Conservation (phyloP, 148 eudicot genomes). For the Heliosperma pusillum region DNA sequence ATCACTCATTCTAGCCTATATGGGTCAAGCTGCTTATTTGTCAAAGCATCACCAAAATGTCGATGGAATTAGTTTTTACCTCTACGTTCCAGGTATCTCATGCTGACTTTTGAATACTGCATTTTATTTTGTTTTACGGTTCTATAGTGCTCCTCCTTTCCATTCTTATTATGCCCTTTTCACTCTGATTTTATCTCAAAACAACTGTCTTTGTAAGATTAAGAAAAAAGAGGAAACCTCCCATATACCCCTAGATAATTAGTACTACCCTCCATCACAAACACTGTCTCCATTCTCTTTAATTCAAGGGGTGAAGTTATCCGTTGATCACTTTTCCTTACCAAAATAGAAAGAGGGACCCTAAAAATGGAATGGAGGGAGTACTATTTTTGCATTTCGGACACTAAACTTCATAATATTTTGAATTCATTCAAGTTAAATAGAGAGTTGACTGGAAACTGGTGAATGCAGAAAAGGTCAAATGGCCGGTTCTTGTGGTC, state of each 20-base stretch:
- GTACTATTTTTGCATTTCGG: not conserved
- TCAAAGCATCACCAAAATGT: constrained; percentile 69
- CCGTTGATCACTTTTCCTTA: no score
- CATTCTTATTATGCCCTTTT: no score
- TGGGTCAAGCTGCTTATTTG: constrained; percentile 94
- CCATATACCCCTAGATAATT: no score
- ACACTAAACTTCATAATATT: constrained; percentile 2
- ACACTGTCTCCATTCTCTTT: no score
- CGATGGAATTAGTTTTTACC: constrained; percentile 66
- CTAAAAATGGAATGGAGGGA: no score
- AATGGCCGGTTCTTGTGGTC: constrained; percentile 70
- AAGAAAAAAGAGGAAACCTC: no score
- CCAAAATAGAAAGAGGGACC: no score
- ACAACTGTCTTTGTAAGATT: no score
- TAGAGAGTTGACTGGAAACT: constrained; percentile 8
- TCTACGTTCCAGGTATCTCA: constrained; percentile 76
- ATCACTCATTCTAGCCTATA: constrained; percentile 72
- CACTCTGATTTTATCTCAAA: no score
- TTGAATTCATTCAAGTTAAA: not conserved
- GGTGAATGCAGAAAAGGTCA: constrained; percentile 49
- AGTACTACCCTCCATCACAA: no score
- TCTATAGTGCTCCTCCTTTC: not conserved
- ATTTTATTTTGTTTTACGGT: not conserved
- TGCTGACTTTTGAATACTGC: not conserved
- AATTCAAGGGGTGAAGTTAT: no score